phyloP scores from a whole-genome alignment of 768 basidiomycete genomes.

The Hysterangium stoloniferum region DNA sequence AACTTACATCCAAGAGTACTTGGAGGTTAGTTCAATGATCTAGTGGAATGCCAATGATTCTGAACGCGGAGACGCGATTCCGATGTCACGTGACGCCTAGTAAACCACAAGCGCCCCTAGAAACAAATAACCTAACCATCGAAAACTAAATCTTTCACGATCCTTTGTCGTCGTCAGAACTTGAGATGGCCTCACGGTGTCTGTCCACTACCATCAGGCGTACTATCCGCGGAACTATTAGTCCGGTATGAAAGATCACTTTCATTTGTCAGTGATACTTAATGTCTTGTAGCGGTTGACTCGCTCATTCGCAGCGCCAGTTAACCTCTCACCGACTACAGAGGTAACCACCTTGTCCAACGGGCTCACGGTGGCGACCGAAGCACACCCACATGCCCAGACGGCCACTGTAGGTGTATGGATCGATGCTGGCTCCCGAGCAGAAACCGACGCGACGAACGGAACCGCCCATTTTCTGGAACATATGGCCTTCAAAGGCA shows the following conservation, averaged over 20 bases:
- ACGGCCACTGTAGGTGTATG: conserved; percentile 99
- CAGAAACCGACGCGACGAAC: conserved; percentile 90
- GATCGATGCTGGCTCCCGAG: conserved; percentile 97
- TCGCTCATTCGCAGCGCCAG: conserved; percentile 69
- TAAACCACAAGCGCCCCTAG: not conserved
- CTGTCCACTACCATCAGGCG: conserved; percentile 6
- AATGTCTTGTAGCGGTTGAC: not conserved
- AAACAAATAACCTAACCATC: conserved; percentile 3
- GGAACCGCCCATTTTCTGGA: conserved; percentile 99
- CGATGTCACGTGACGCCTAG: conserved; percentile 2
- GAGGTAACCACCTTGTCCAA: conserved; percentile 90
- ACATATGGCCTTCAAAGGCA: conserved; percentile 98
- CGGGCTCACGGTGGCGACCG: conserved; percentile 92
- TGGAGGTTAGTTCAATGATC: too few relatives aligned
- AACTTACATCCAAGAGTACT: too few relatives aligned
- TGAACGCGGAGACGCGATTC: not conserved
- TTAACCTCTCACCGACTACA: conserved; percentile 67
- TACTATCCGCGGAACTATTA: not conserved
- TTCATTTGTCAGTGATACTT: not conserved
- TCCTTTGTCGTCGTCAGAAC: not conserved
- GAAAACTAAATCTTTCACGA: too few relatives aligned
- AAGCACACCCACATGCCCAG: conserved; percentile 81
- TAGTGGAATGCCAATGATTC: too few relatives aligned
- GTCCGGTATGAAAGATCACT: not conserved
- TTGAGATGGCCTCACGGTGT: conserved; percentile 8